Evolutionary conservation across 768 basidiomycete species (phyloP).

Genomic region (Mycena epipterygia): DNA sequence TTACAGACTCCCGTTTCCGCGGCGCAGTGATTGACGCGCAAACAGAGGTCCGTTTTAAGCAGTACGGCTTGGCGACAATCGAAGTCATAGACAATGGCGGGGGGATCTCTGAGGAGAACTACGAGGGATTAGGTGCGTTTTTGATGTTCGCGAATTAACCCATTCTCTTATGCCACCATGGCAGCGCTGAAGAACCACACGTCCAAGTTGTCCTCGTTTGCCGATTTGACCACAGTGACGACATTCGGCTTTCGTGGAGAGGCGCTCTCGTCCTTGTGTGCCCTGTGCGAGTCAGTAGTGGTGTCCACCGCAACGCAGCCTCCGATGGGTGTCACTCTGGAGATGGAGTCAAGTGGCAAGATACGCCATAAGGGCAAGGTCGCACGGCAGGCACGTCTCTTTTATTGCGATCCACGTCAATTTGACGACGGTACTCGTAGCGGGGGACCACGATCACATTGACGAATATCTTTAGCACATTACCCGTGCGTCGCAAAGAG

Average conservation of each 20-base stretch:
- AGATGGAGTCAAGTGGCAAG: conserved; percentile 77
- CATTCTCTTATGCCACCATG: conserved; percentile 1
- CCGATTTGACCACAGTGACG: conserved; percentile 76
- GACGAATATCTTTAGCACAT: conserved; percentile 78
- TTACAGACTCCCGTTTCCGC: not conserved
- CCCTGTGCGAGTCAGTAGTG: conserved; percentile 76
- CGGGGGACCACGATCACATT: conserved; percentile 88
- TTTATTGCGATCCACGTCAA: not conserved
- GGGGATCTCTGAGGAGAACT: conserved; percentile 85
- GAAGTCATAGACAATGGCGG: conserved; percentile 95
- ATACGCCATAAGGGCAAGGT: conserved; percentile 69
- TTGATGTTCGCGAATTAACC: not conserved
- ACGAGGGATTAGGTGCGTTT: conserved; percentile 80
- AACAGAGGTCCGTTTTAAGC: conserved; percentile 90
- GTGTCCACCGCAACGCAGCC: conserved; percentile 83
- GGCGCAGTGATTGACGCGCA: conserved; percentile 4
- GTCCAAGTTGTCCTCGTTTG: conserved; percentile 86
- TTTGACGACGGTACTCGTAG: conserved; percentile 53
- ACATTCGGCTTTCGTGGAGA: conserved; percentile 98
- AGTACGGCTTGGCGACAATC: conserved; percentile 84
- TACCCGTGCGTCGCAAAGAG: conserved; percentile 94
- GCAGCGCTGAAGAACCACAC: conserved; percentile 93
- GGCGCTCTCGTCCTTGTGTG: conserved; percentile 94
- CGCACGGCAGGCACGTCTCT: conserved; percentile 78
- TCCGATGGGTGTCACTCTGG: conserved; percentile 86